These are phyloP conservation scores for Nannochloris sp. DNA, from an alignment of 139 green algal genomes.

Conservation along the genomic window DNA sequence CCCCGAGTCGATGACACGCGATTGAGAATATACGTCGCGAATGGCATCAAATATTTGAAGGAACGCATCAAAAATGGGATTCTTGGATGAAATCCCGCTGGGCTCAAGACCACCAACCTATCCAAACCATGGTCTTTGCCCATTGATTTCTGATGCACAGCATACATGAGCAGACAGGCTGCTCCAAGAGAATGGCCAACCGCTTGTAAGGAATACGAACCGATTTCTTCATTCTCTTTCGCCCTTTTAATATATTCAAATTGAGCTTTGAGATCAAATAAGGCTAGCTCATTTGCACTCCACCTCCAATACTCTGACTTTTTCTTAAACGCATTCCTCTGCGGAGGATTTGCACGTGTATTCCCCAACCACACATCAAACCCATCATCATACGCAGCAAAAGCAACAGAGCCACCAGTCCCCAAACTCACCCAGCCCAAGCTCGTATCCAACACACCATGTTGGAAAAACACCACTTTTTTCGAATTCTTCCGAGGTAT, in stretches of 20 bases:
- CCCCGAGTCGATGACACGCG: conserved; percentile 1
- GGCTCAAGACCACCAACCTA: conserved; percentile 66
- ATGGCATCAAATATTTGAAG: conserved; percentile 14
- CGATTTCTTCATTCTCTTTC: conserved; percentile 46
- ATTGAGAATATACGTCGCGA: conserved; percentile 3
- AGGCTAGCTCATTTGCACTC: conserved; percentile 74
- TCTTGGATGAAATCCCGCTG: conserved; percentile 61
- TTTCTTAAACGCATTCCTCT: conserved; percentile 40
- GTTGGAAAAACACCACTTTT: conserved; percentile 80
- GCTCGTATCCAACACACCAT: conserved; percentile 85
- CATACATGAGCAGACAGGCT: conserved; percentile 55
- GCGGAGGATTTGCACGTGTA: conserved; percentile 68
- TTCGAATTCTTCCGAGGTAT: conserved; percentile 47
- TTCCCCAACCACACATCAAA: conserved; percentile 92
- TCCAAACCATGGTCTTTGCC: conserved; percentile 44
- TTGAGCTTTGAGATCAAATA: conserved; percentile 57
- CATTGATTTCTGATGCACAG: conserved; percentile 12
- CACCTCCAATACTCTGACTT: conserved; percentile 73
- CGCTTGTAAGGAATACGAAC: conserved; percentile 40
- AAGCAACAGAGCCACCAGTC: conserved; percentile 52
- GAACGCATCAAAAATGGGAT: conserved; percentile 11
- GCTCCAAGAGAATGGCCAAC: conserved; percentile 61
- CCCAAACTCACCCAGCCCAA: conserved; percentile 71
- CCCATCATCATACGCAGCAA: conserved; percentile 82
- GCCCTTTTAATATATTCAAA: conserved; percentile 67